phyloP scores from a whole-genome alignment of 768 basidiomycete species.

The Lentinula sp. region DNA sequence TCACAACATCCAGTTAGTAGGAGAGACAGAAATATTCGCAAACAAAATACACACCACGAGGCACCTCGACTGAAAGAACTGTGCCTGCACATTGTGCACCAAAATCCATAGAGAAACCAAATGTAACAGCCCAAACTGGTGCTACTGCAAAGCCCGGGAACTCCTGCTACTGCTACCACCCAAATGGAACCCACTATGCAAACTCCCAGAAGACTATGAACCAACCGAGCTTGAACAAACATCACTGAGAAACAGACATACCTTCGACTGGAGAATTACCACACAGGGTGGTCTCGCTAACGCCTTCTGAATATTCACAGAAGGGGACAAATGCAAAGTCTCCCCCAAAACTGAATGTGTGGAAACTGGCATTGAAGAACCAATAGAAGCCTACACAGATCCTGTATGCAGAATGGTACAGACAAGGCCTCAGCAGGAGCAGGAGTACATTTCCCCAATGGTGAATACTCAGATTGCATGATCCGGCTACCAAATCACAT shows the following conservation, averaged over 20 bases:
- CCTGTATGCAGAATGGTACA: conserved; percentile 10
- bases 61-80: too few species aligned
- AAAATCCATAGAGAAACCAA: too few species aligned
- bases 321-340: too few species aligned
- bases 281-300: not conserved
- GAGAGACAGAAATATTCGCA: too few species aligned
- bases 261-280: not conserved
- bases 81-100: too few species aligned
- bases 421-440: conserved; percentile 11
- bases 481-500: not conserved
- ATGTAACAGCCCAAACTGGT: not conserved
- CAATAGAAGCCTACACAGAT: conserved; percentile 3
- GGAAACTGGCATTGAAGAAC: too few species aligned
- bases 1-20: too few species aligned
- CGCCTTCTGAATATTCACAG: conserved; percentile 6
- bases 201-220: not conserved
- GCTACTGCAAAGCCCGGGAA: not conserved
- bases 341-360: not conserved
- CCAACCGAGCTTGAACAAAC: too few species aligned
- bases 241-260: not conserved
- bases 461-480: not conserved
- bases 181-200: conserved; percentile 1
- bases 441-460: conserved; percentile 5
- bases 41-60: too few species aligned
- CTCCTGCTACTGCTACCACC: not conserved